phyloP scores from a whole-genome alignment of 768 basidiomycete species.

The Russula sp. region DNA sequence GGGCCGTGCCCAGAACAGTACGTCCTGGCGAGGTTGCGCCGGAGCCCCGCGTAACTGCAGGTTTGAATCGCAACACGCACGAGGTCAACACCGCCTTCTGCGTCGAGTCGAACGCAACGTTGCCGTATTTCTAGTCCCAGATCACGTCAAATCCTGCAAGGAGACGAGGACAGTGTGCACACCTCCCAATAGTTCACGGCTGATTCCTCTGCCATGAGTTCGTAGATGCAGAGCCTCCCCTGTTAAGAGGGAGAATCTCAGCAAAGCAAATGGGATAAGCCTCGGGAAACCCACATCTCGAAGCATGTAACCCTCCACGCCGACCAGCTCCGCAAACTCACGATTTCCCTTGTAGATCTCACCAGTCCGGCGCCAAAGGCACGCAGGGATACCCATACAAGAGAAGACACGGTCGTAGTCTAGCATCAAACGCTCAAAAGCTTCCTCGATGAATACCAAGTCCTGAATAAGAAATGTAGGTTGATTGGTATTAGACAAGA shows the following conservation, averaged over 20 bases:
- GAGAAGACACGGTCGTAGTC: constrained; percentile 94
- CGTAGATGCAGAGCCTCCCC: constrained; percentile 93
- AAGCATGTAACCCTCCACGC: constrained; percentile 81
- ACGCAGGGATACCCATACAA: constrained; percentile 96
- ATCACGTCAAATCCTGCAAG: neutral
- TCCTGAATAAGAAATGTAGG: constrained; percentile 44
- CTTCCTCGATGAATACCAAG: constrained; percentile 96
- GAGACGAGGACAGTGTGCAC: constrained; percentile 21
- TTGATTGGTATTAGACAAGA: neutral
- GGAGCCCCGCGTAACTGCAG: constrained; percentile 43
- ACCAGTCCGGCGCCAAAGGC: constrained; percentile 93
- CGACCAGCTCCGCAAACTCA: constrained; percentile 88
- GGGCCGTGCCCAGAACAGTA: constrained; percentile 27
- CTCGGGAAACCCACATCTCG: constrained; percentile 57
- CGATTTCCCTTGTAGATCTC: constrained; percentile 99
- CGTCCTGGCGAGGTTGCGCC: constrained; percentile 28
- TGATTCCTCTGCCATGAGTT: constrained; percentile 95
- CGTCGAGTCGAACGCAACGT: constrained; percentile 84
- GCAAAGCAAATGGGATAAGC: neutral
- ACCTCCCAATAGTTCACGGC: constrained; percentile 99
- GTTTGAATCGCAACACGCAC: constrained; percentile 80
- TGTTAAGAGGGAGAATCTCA: constrained; percentile 28
- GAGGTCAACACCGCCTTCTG: constrained; percentile 93
- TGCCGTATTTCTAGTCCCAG: constrained; percentile 76
- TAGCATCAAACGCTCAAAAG: constrained; percentile 89